phyloP scores from a whole-genome alignment of 805 yeast species.

The Wickerhamomyces canadensis region DNA sequence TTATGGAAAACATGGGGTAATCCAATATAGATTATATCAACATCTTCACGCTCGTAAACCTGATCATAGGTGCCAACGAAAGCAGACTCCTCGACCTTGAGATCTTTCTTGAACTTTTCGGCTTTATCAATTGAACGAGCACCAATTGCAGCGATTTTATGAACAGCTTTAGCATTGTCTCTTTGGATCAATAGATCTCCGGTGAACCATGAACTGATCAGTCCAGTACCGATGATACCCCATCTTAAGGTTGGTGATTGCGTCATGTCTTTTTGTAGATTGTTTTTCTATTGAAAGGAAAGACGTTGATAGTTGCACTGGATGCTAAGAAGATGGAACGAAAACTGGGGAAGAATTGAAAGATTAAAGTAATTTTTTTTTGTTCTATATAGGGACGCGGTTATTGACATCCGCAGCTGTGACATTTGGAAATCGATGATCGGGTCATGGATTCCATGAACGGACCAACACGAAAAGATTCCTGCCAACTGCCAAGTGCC shows the following conservation, averaged over 20 bases:
- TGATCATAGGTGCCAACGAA: conserved; percentile 32
- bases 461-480: no score
- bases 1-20: conserved; percentile 49
- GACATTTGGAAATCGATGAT: no score
- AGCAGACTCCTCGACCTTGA: neutral
- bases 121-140: neutral
- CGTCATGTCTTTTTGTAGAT: neutral
- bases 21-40: conserved; percentile 49
- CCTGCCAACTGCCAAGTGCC: no score
- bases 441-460: no score
- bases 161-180: neutral
- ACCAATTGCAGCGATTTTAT: neutral
- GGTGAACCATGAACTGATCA: neutral
- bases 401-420: no score
- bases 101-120: neutral
- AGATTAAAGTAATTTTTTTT: no score
- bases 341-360: no score
- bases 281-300: no score
- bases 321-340: no score
- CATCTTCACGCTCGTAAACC: conserved; percentile 34
- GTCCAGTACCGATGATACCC: neutral
- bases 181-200: neutral
- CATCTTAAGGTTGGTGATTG: neutral
- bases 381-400: no score
- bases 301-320: no score